phyloP scores from a whole-genome alignment of 768 basidiomycete genomes.

The Tylopilus rubrobrunneus region DNA sequence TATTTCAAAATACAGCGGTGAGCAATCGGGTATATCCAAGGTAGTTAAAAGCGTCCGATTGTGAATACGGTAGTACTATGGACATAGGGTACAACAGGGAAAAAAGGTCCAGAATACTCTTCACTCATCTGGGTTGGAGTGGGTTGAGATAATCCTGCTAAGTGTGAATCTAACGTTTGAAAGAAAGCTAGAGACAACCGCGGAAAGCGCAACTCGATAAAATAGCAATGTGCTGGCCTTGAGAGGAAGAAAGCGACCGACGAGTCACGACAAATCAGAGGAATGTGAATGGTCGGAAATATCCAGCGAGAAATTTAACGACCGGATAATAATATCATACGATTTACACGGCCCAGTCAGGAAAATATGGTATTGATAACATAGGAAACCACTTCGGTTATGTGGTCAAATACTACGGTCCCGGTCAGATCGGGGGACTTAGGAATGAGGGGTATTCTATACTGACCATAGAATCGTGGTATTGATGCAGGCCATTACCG shows the following conservation, averaged over 20 bases:
- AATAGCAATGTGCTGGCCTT: conserved; percentile 19
- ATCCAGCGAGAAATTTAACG: conserved; percentile 10
- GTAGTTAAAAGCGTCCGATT: conserved; percentile 84
- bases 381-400: conserved; percentile 11
- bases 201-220: conserved; percentile 1
- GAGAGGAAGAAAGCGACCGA: background rate
- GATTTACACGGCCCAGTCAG: conserved; percentile 19
- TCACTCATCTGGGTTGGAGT: conserved; percentile 10
- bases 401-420: conserved; percentile 23
- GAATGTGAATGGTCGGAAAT: conserved; percentile 6
- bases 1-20: conserved; percentile 81
- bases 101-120: conserved; percentile 5
- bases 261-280: conserved; percentile 1
- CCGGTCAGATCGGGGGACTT: conserved; percentile 11
- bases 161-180: conserved; percentile 13
- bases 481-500: conserved; percentile 16
- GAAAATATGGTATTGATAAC: conserved; percentile 27
- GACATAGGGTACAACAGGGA: conserved; percentile 10
- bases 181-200: conserved; percentile 2
- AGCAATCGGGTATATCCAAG: conserved; percentile 88
- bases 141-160: conserved; percentile 3
- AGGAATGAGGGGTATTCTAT: background rate
- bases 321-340: conserved; percentile 23
- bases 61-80: conserved; percentile 21
- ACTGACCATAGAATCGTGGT: conserved; percentile 22